Percentiles rank a stretch among this genome's conserved stretches.
phyloP scores from a whole-genome alignment of 2,329 filamentous ascomycete species.

The Tolypocladium pustulatum region DNA sequence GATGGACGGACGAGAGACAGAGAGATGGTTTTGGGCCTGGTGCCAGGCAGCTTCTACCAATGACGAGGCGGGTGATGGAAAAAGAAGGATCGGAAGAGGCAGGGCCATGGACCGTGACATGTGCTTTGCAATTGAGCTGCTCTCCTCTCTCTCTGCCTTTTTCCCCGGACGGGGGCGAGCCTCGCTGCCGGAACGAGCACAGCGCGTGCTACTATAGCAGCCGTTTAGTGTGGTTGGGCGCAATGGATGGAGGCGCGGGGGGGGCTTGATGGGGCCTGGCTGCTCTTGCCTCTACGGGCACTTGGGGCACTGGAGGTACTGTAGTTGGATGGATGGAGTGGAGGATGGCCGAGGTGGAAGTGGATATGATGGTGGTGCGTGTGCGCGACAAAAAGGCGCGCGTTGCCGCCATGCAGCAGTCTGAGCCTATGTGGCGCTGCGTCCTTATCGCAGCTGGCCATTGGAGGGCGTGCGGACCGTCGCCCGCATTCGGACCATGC shows the following conservation, averaged over 20 bases:
- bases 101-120: constrained; percentile 1
- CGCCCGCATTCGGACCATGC: not conserved
- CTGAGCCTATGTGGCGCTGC: not conserved
- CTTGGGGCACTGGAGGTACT: not conserved
- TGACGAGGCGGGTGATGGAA: constrained; percentile 2
- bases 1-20: not conserved
- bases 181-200: constrained; percentile 1
- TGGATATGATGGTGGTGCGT: not conserved
- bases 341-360: not conserved
- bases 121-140: constrained; percentile 1
- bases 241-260: not conserved
- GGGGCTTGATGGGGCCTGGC: not conserved
- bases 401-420: not conserved
- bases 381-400: not conserved
- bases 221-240: no score
- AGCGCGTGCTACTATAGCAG: not conserved
- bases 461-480: not conserved
- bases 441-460: not conserved
- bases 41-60: constrained; percentile 2
- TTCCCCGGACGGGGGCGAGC: constrained; percentile 4
- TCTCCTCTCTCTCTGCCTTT: not conserved
- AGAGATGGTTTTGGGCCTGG: not conserved
- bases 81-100: constrained; percentile 1
- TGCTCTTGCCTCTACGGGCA: not conserved
- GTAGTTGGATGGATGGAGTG: not conserved